Base-by-base conservation (phyloP, 2,329 filamentous ascomycete genomes). In the Gaeumannomyces sp. region DNA sequence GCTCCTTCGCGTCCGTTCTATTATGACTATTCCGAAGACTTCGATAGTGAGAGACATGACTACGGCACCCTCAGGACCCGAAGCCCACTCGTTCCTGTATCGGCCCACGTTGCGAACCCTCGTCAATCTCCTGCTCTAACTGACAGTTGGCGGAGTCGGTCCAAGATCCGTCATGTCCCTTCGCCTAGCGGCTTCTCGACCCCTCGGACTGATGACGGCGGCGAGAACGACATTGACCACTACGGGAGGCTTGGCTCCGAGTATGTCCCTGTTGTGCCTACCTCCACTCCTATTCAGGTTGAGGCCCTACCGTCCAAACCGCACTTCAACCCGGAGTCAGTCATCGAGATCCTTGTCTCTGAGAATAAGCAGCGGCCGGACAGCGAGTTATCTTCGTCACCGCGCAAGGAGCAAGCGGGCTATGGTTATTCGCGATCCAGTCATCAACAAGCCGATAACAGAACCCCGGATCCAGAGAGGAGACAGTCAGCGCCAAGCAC, bases 11-110 rank as follows among this genome's bases (percentile, higher is more conserved):
- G 76, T 65, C 74, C 79, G 59, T 75, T 79, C 56, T 84, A 83
- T 69, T 84, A 84, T 67, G 82, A 85, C 69, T 84, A 84, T 69
- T 80, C 76, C 25, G 82, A 84, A 67, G 79, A 77, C 3, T 84
- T 84, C 63, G 79, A 82, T 25, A 59, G 67, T 61, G 6, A 45
- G 64, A 16, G 65, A 65, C 31, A 59, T 28, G 11, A 56, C 45
- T 53, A 53, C 29, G 25, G 14, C 65, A 28, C 60, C 62, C 28
- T 27, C 66, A 16, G 62, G 31, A 45, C 62, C 22, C 64, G 64
- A n/a, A 64, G 69, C 25, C 71, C 76, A 22, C 64, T 77, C 13
- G 74, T 72, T 7, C 76, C 77, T 14, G 50, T 67, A 19, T 64
- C 66, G 7, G 65, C 50, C 31, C 67, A 65, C 4, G 50, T 25